Conservation (phyloP, 129 eudicot species). For the Helichrysum umbraculigerum region DNA sequence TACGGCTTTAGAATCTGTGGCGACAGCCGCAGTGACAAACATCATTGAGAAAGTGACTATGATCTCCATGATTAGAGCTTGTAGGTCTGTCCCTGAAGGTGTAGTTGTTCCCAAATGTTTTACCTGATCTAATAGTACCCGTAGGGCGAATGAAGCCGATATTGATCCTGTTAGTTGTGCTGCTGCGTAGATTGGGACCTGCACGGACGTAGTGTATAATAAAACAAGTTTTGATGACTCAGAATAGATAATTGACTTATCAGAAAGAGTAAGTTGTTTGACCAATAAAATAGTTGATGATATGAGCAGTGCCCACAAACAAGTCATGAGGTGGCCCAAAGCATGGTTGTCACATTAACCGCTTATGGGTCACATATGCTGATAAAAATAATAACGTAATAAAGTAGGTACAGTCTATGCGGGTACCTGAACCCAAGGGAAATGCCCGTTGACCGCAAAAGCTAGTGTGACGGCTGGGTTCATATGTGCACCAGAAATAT, state of each 20-base stretch:
- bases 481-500: slow-evolving; percentile 92
- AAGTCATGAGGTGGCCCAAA: slow-evolving; percentile 17
- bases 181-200: slow-evolving; percentile 68
- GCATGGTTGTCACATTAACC: slow-evolving; percentile 21
- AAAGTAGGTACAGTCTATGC: background rate
- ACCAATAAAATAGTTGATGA: background rate
- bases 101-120: slow-evolving; percentile 70
- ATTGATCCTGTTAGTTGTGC: slow-evolving; percentile 80
- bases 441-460: slow-evolving; percentile 64
- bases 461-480: slow-evolving; percentile 96
- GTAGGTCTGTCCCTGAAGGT: slow-evolving; percentile 67
- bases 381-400: background rate
- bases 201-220: slow-evolving; percentile 19
- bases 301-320: slow-evolving; percentile 19
- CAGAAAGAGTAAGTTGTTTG: background rate
- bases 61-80: slow-evolving; percentile 81
- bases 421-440: slow-evolving; percentile 69
- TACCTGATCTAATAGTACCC: slow-evolving; percentile 52
- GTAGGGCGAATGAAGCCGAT: slow-evolving; percentile 59
- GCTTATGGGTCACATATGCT: background rate
- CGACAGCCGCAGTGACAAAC: slow-evolving; percentile 83
- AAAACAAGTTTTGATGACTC: background rate
- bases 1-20: slow-evolving; percentile 61
- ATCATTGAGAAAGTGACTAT: slow-evolving; percentile 88
- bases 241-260: background rate